Base-by-base conservation (phyloP, 2,329 filamentous ascomycete genomes). In the Ophiostoma populinum region DNA sequence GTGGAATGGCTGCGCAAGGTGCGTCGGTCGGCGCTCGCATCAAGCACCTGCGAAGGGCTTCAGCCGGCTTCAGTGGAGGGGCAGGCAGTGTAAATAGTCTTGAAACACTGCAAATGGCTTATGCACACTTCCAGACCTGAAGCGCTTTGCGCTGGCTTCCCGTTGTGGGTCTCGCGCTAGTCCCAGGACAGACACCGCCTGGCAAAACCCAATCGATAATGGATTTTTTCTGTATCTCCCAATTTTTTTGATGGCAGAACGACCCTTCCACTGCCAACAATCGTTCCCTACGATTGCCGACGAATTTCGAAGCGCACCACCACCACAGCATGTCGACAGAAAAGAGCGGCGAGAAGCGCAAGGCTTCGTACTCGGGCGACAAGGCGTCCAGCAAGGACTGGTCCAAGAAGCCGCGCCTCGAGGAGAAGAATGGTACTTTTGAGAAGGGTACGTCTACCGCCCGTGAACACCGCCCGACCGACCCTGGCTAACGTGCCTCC, bases 301-400 rank as follows among this genome's bases (percentile, higher is more conserved):
- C 21, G 21, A 7, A 6, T 6, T 22, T 22, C 21, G 11, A 34
- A 27, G n/a, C 19, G 38, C 29, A 27, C 24, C n/a, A 29, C 36
- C 24, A 31, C 18, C 7, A 24, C 18, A 52, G 41, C 40, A 69
- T 70, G 65, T 63, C 62, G 22, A 58, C 58, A 10, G 69, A 64
- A 49, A 54, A 55, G 30, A 52, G 54, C 24, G 65, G 64, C 34
- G 61, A 55, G 40, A 77, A 77, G 56, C 59, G 72, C 44, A 77
- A 76, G 55, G 58, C 61, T 22, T 53, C 57, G 18, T 32, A 32
- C 30, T 51, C 59, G 7, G 48, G 47, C 22, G 51, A 51, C 24
- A 70, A 66, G 50, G 53, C 58, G 29, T 58, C 51, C 34, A 45
- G 55, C 13, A 54, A 56, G 31, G 56, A 55, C 35, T 57, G 56